A percentile compares a stretch with the other conserved stretches of the same genome.
Conservation (phyloP, 805 yeast species). For the Yarrowia hollandica region DNA sequence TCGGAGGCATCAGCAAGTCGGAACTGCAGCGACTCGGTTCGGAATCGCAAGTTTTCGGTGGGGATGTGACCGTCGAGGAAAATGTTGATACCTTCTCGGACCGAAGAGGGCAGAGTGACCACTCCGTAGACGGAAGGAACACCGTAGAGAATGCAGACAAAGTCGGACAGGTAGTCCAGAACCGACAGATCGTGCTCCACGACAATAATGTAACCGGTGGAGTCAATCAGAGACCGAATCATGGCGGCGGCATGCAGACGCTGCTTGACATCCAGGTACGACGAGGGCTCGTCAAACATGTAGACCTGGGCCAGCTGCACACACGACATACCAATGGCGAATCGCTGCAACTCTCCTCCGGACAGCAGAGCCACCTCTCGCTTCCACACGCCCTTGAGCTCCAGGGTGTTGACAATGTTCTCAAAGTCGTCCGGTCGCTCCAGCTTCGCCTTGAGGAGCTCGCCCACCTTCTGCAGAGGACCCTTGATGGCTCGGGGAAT, state of each 20-base stretch:
- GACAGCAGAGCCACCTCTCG: constrained; percentile 90
- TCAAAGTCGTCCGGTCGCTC: constrained; percentile 68
- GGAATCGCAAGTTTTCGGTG: constrained; percentile 93
- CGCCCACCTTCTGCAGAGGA: constrained; percentile 78
- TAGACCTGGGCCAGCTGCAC: constrained; percentile 93
- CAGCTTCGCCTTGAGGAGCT: constrained; percentile 69
- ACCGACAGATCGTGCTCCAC: constrained; percentile 99
- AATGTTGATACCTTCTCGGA: constrained; percentile 98
- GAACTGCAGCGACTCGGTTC: constrained; percentile 93
- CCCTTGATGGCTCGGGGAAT: constrained; percentile 95
- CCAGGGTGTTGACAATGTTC: constrained; percentile 65
- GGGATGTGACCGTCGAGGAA: constrained; percentile 98
- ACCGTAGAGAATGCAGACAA: constrained; percentile 94
- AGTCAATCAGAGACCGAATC: constrained; percentile 78
- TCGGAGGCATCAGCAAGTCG: constrained; percentile 85
- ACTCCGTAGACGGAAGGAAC: constrained; percentile 99
- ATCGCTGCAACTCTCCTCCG: constrained; percentile 99
- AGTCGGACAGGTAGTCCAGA: constrained; percentile 94
- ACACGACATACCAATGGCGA: constrained; percentile 96
- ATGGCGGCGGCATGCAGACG: constrained; percentile 96
- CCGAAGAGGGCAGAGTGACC: constrained; percentile 93
- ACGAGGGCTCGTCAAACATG: constrained; percentile 99
- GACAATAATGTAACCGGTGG: constrained; percentile 82
- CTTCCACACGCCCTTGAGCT: constrained; percentile 69
- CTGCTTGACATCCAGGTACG: constrained; percentile 97